A percentile compares a stretch with the other conserved stretches of the same genome.
These are phyloP conservation scores for Malus sieversii DNA, from an alignment of 306 rosid species.

Conservation along the genomic window DNA sequence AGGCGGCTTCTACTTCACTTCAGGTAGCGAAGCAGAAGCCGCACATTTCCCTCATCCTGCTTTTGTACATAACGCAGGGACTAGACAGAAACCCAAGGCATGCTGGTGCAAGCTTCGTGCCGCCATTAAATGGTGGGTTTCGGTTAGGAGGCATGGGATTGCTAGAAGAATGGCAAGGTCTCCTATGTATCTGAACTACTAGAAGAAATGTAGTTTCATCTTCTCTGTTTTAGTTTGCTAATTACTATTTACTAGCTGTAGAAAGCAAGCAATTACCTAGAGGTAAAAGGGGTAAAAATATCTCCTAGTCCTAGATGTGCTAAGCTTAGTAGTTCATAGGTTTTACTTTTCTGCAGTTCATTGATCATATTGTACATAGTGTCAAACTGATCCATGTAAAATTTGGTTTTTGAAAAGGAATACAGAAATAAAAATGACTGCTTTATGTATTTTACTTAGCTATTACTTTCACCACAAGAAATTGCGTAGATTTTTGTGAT, in stretches of 20 bases:
- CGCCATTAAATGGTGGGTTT: conserved; percentile 29
- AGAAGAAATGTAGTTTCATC: conserved; percentile 8
- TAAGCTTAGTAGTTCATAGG: background rate
- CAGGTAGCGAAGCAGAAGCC: conserved; percentile 20
- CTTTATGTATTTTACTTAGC: background rate
- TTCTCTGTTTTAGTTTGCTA: background rate
- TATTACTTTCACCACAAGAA: background rate
- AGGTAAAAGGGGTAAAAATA: background rate
- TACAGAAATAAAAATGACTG: background rate
- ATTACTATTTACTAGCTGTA: background rate
- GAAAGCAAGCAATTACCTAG: background rate
- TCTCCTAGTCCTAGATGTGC: background rate
- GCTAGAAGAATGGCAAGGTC: background rate
- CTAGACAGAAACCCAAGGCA: conserved; percentile 40
- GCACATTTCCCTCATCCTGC: background rate
- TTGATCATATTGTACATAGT: conserved; percentile 1
- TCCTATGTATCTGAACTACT: background rate
- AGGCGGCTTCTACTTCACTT: background rate
- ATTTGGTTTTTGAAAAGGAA: background rate
- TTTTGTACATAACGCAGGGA: conserved; percentile 14
- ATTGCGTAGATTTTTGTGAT: no score
- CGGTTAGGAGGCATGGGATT: conserved; percentile 17
- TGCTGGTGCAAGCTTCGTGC: conserved; percentile 37
- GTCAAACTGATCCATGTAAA: background rate
- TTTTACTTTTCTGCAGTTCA: background rate